Conservation (phyloP, 1,284 basidiomycete species). For the Ceratobasidium sp. region DNA sequence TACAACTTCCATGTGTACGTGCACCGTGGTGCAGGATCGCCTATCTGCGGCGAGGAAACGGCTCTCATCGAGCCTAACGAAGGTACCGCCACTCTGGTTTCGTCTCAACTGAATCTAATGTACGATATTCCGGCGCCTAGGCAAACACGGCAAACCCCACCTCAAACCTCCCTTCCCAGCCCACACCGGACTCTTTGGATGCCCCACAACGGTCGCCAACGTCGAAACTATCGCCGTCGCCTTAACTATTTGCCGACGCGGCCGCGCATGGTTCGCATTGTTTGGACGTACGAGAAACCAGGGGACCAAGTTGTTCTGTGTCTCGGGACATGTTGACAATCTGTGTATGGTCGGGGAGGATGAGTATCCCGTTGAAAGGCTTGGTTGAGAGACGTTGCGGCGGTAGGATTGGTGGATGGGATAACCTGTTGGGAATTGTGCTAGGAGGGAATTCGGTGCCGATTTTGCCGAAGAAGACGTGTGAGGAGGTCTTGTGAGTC, state of each 20-base stretch:
- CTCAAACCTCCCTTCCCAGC: conserved; percentile 99
- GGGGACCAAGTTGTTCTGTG: conserved; percentile 99
- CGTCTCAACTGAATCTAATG: not conserved
- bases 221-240: conserved; percentile 98
- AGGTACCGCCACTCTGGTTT: conserved; percentile 54
- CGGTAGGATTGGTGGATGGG: conserved; percentile 96
- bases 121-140: not conserved
- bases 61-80: conserved; percentile 97
- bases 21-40: conserved; percentile 97
- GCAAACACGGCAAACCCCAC: conserved; percentile 98
- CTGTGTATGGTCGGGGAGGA: conserved; percentile 99
- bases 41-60: conserved; percentile 99
- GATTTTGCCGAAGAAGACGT: conserved; percentile 86
- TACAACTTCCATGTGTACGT: conserved; percentile 98
- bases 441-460: conserved; percentile 97
- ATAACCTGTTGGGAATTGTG: conserved; percentile 94
- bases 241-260: conserved; percentile 95
- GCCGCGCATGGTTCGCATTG: conserved; percentile 90
- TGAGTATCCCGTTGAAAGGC: conserved; percentile 96
- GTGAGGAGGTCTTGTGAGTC: conserved; percentile 86
- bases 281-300: conserved; percentile 95
- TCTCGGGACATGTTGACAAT: conserved; percentile 98
- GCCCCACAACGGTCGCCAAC: conserved; percentile 97
- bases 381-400: conserved; percentile 98
- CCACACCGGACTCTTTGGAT: conserved; percentile 96